These are phyloP conservation scores for Choanephora cucurbitarum DNA, from an alignment of 371 early-diverging fungal species.

Conservation along the genomic window DNA sequence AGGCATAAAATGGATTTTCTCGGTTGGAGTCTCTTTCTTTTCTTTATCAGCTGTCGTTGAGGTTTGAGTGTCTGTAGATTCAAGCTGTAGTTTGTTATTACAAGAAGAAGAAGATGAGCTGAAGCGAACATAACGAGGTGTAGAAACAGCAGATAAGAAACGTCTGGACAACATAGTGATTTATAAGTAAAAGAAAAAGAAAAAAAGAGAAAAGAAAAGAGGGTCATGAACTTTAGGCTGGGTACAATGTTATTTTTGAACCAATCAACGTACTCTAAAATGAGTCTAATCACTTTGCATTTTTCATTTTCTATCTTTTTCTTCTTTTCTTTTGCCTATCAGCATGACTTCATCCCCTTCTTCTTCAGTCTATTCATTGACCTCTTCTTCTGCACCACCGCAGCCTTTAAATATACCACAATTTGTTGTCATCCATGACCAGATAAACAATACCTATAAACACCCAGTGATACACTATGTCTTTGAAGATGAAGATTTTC, in stretches of 20 bases:
- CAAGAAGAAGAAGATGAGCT: slow-evolving; percentile 22
- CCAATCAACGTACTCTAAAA: not conserved
- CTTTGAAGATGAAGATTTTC: slow-evolving; percentile 57
- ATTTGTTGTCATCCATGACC: slow-evolving; percentile 56
- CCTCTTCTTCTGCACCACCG: slow-evolving; percentile 3
- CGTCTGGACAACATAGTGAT: slow-evolving; percentile 17
- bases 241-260: not conserved
- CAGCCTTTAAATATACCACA: slow-evolving; percentile 43
- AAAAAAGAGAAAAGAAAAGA: not conserved
- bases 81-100: slow-evolving; percentile 12
- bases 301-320: not conserved
- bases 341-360: not conserved
- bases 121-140: slow-evolving; percentile 5
- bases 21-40: not conserved
- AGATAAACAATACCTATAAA: slow-evolving; percentile 46
- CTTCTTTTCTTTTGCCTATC: not conserved
- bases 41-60: slow-evolving; percentile 4
- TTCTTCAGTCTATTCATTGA: not conserved
- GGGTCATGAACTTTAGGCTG: too few relatives aligned
- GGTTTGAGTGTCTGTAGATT: slow-evolving; percentile 2
- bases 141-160: not conserved
- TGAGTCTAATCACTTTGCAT: too few relatives aligned
- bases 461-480: slow-evolving; percentile 59
- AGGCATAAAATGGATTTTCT: slow-evolving; percentile 41
- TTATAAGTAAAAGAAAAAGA: slow-evolving; percentile 1